phyloP scores from a whole-genome alignment of 176 grass and related monocot species.

The Themeda triandra region DNA sequence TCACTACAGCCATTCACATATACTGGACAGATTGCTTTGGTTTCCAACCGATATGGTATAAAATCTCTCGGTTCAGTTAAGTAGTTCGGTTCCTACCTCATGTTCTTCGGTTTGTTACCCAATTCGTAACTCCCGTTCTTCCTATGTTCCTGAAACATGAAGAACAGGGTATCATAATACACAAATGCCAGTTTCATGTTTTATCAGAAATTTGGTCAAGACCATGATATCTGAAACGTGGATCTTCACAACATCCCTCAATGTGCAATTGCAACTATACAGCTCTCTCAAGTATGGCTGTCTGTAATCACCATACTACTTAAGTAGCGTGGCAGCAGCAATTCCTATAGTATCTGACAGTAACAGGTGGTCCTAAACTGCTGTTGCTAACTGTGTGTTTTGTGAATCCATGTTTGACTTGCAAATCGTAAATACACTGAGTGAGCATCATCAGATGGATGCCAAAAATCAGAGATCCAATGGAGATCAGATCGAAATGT shows the following conservation, averaged over 20 bases:
- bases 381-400: constrained; percentile 6
- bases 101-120: background rate
- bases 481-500: constrained; percentile 40
- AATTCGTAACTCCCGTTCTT: background rate
- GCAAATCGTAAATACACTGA: constrained; percentile 22
- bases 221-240: constrained; percentile 29
- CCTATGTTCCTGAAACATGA: background rate
- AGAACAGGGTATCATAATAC: background rate
- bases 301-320: background rate
- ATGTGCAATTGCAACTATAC: constrained; percentile 29
- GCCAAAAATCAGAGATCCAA: constrained; percentile 42
- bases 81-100: background rate
- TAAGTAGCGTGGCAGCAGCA: constrained; percentile 8
- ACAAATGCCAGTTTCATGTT: background rate
- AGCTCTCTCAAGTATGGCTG: background rate
- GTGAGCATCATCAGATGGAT: constrained; percentile 3
- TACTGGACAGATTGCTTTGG: background rate
- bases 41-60: background rate
- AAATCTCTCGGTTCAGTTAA: background rate
- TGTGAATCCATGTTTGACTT: constrained; percentile 27
- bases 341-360: constrained; percentile 12
- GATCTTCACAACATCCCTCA: background rate
- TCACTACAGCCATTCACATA: background rate
- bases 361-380: constrained; percentile 5
- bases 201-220: background rate